A percentile compares a stretch with the other conserved stretches of the same genome.
Conservation (phyloP, 768 basidiomycete genomes). For the Naganishia friedmannii region DNA sequence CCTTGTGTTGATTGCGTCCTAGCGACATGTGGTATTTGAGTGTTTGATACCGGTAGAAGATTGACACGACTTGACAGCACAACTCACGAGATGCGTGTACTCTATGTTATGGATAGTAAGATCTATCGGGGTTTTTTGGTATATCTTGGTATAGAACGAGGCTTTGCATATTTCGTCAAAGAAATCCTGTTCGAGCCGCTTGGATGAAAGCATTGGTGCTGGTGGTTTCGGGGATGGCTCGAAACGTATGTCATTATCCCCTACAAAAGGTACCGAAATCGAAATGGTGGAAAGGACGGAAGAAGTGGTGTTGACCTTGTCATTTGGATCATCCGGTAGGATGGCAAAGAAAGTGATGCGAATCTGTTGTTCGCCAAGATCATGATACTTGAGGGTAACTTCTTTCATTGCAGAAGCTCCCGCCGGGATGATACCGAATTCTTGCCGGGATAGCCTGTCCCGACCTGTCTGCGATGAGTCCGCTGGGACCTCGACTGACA, state of each 20-base stretch:
- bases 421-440: constrained; percentile 63
- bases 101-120: constrained; percentile 17
- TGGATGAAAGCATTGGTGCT: constrained; percentile 2
- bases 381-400: constrained; percentile 62
- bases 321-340: constrained; percentile 37
- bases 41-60: background rate
- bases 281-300: constrained; percentile 63
- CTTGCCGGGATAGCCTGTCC: background rate
- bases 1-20: constrained; percentile 14
- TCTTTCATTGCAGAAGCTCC: constrained; percentile 63
- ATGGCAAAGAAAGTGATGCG: constrained; percentile 77
- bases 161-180: constrained; percentile 23
- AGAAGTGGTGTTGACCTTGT: constrained; percentile 25
- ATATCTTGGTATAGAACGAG: background rate
- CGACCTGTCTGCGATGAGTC: background rate
- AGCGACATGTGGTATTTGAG: background rate
- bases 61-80: no score
- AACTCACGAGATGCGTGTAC: constrained; percentile 16
- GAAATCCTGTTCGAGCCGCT: constrained; percentile 10
- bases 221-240: constrained; percentile 51
- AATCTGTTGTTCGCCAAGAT: constrained; percentile 67
- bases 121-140: background rate
- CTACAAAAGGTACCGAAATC: constrained; percentile 63
- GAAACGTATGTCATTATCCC: constrained; percentile 61
- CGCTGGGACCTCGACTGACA: background rate